These are phyloP conservation scores for Dipteronia sinensis DNA, from an alignment of 345 rosid genomes.

Conservation along the genomic window DNA sequence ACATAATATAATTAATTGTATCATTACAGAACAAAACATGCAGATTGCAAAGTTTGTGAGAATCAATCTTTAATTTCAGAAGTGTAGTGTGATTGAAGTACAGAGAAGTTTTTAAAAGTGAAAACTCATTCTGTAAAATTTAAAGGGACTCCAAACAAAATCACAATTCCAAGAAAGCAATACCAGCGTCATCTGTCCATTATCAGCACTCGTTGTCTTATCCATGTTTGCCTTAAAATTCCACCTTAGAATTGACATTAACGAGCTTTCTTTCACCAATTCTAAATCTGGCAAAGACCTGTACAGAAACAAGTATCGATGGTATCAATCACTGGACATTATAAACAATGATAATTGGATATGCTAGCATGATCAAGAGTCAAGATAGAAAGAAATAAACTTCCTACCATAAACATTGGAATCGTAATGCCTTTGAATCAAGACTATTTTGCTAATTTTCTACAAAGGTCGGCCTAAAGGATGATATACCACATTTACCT, in stretches of 20 bases:
- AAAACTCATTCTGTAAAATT: neutral
- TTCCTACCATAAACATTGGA: neutral
- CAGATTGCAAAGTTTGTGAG: neutral
- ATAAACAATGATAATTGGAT: neutral
- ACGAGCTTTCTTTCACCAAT: slow-evolving; percentile 48
- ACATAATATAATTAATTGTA: slow-evolving; percentile 15
- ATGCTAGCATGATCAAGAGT: neutral
- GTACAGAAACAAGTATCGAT: slow-evolving; percentile 12
- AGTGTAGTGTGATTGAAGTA: neutral
- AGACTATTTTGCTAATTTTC: neutral
- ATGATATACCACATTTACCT: slow-evolving; percentile 30
- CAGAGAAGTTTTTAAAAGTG: slow-evolving; percentile 4
- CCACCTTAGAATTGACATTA: slow-evolving; percentile 56
- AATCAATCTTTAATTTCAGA: neutral
- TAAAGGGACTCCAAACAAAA: neutral
- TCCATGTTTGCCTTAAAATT: slow-evolving; percentile 57
- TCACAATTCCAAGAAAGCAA: slow-evolving; percentile 14
- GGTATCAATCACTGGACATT: slow-evolving; percentile 14
- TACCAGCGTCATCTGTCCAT: slow-evolving; percentile 48
- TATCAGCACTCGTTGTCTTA: slow-evolving; percentile 42
- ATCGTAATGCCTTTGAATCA: neutral
- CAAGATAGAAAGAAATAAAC: neutral
- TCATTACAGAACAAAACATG: neutral
- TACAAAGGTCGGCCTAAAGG: neutral
- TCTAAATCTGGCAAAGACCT: slow-evolving; percentile 57